Conservation (phyloP, 495 filamentous ascomycete species). For the Penicillium bialowiezense region DNA sequence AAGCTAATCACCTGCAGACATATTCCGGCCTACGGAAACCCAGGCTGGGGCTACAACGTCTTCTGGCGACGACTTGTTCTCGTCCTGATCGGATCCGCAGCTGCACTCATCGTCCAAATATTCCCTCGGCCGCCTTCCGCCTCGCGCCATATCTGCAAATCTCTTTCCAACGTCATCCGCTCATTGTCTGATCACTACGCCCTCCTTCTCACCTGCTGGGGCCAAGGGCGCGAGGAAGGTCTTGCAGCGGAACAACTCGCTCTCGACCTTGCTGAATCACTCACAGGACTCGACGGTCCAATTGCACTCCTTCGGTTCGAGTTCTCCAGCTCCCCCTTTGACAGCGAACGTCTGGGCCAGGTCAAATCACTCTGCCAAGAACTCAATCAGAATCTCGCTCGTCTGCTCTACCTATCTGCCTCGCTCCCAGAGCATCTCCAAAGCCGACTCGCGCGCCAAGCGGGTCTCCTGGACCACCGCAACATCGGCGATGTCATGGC, state of each 20-base stretch:
- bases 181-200: slow-evolving; percentile 45
- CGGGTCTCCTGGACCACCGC: slow-evolving; percentile 37
- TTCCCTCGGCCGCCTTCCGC: slow-evolving; percentile 45
- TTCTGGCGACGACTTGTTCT: slow-evolving; percentile 46
- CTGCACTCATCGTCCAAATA: slow-evolving; percentile 38
- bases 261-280: slow-evolving; percentile 29
- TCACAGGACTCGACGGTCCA: slow-evolving; percentile 30
- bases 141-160: slow-evolving; percentile 38
- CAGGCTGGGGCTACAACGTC: slow-evolving; percentile 41
- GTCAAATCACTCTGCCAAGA: slow-evolving; percentile 36
- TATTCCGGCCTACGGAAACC: slow-evolving; percentile 38
- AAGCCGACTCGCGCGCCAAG: slow-evolving; percentile 21
- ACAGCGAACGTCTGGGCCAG: slow-evolving; percentile 30
- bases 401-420: slow-evolving; percentile 33
- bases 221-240: slow-evolving; percentile 26
- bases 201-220: slow-evolving; percentile 42
- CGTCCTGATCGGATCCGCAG: slow-evolving; percentile 39
- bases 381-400: slow-evolving; percentile 34
- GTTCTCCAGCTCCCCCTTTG: slow-evolving; percentile 42
- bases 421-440: slow-evolving; percentile 33
- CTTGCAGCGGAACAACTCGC: slow-evolving; percentile 32
- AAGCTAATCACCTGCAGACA: slow-evolving; percentile 20
- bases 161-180: slow-evolving; percentile 36
- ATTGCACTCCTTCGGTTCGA: slow-evolving; percentile 35
- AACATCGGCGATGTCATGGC: slow-evolving; percentile 43